Conservation (phyloP, 2,329 filamentous ascomycete genomes). For the Coccinonectria pachysandricola region DNA sequence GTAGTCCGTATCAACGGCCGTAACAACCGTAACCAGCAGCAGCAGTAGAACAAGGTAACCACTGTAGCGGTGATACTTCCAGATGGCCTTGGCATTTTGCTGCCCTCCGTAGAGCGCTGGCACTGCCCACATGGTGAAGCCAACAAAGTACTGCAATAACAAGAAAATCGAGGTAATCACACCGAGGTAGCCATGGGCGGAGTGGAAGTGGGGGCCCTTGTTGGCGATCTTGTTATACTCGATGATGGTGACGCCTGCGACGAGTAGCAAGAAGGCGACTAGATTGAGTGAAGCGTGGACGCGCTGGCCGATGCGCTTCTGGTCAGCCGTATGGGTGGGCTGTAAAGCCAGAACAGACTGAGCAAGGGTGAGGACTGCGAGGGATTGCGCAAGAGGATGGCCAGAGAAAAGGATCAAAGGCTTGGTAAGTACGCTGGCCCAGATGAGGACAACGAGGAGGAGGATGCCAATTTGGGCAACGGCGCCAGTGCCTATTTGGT, state of each 20-base stretch:
- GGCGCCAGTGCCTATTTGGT: conserved; percentile 69
- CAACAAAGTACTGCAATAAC: conserved; percentile 63
- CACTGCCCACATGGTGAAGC: conserved; percentile 71
- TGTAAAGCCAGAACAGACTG: conserved; percentile 80
- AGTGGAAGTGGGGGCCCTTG: conserved; percentile 63
- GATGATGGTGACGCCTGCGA: conserved; percentile 59
- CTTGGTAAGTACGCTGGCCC: conserved; percentile 63
- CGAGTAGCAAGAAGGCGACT: conserved; percentile 49
- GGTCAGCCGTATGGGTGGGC: conserved; percentile 65
- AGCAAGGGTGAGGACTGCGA: conserved; percentile 63
- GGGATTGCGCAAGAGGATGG: conserved; percentile 63
- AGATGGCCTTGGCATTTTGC: conserved; percentile 69
- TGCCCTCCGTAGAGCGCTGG: conserved; percentile 68
- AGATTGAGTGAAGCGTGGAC: conserved; percentile 63
- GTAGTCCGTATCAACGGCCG: conserved; percentile 68
- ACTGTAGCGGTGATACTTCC: conserved; percentile 76
- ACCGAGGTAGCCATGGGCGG: conserved; percentile 74
- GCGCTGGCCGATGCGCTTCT: conserved; percentile 55
- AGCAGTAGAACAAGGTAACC: conserved; percentile 67
- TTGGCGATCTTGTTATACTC: conserved; percentile 74
- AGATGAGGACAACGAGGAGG: conserved; percentile 66
- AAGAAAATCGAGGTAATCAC: conserved; percentile 62
- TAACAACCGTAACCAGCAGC: conserved; percentile 62
- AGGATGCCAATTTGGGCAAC: conserved; percentile 70
- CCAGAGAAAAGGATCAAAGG: conserved; percentile 72